Percentiles rank a stretch among this genome's conserved stretches.
Conservation (phyloP, 2,329 filamentous ascomycete species). For the Phaeophleospora eucalypticola region DNA sequence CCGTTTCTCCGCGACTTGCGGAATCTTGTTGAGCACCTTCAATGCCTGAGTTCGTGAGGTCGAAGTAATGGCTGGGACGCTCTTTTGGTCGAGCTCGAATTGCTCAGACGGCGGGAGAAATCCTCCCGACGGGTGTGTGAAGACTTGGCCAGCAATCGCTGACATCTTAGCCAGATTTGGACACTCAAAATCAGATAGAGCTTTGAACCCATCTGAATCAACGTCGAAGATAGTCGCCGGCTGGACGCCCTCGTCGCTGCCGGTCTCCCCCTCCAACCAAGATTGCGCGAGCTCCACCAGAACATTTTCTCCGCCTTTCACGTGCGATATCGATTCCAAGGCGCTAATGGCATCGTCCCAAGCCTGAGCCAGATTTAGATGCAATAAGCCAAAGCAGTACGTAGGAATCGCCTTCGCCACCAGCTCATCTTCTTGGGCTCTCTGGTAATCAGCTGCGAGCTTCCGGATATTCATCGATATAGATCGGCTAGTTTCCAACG, state of each 20-base stretch:
- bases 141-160: constrained; percentile 49
- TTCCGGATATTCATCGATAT: constrained; percentile 84
- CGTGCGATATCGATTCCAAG: constrained; percentile 69
- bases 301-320: constrained; percentile 66
- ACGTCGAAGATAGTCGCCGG: constrained; percentile 14
- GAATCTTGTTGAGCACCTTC: constrained; percentile 68
- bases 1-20: constrained; percentile 75
- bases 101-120: constrained; percentile 17
- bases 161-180: constrained; percentile 64
- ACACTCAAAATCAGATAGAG: constrained; percentile 76
- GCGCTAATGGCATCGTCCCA: constrained; percentile 81
- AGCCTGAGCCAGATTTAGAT: constrained; percentile 75
- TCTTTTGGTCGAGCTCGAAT: constrained; percentile 13
- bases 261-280: constrained; percentile 56
- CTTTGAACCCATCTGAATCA: constrained; percentile 29
- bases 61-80: constrained; percentile 16
- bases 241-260: constrained; percentile 34
- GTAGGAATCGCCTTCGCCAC: constrained; percentile 68
- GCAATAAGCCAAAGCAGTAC: constrained; percentile 86
- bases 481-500: constrained; percentile 68
- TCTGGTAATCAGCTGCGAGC: constrained; percentile 61
- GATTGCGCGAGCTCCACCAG: constrained; percentile 69
- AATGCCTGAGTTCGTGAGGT: constrained; percentile 66
- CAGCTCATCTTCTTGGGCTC: constrained; percentile 58
- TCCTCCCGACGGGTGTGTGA: constrained; percentile 46